Evolutionary conservation across 2,329 filamentous ascomycete species (phyloP), one percentile per base, ranked within the genome.

Genomic region (Stagonosporopsis tanaceti): DNA sequence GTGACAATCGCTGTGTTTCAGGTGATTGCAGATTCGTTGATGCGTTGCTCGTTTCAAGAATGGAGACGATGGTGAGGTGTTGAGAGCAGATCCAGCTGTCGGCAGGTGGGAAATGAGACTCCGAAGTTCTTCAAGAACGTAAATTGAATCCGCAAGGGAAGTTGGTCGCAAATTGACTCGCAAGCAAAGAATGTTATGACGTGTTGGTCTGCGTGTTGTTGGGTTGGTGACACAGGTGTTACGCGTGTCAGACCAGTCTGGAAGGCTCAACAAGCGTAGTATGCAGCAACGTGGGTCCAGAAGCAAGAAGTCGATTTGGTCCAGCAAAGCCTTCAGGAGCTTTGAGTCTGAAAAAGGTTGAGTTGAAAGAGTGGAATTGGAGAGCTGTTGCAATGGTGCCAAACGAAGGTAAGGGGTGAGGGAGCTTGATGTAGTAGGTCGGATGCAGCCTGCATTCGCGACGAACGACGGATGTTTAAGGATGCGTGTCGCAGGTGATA

Each of bases 401-500:
- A 51, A 64, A 59, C 53, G 56, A 66, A 58, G 42, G 63, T 53
- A 59, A 57, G 56, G 59, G 56, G 44, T 40, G 52, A 53, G 40
- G 42, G 50, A 53, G 50, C 51, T 50, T 47, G 47, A 54, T 52
- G 54, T 52, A 57, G 42, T 47, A 47, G 32, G 22, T 17, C 22
- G 28, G 2, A 41, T 22, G 34, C 41, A 32, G 42, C 35, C 15
- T 39, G 25, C 37, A 45, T 27, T 15, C 28, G 47, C 47, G 45
- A 53, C 47, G 34, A 50, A 39, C 48, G 48, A 45, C 53, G 47
- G 56, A 45, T 61, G 64, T 67, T 67, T 66, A 66, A 67, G 63
- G 54, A 59, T 60, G 60, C 52, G 54, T 60, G 59, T 61, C 58
- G 60, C 58, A 59, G 53, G 54, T 59, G 38, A 51, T 53, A 53